phyloP scores from a whole-genome alignment of 73 alveolate genomes.

The Symbiodinium pilosum region DNA sequence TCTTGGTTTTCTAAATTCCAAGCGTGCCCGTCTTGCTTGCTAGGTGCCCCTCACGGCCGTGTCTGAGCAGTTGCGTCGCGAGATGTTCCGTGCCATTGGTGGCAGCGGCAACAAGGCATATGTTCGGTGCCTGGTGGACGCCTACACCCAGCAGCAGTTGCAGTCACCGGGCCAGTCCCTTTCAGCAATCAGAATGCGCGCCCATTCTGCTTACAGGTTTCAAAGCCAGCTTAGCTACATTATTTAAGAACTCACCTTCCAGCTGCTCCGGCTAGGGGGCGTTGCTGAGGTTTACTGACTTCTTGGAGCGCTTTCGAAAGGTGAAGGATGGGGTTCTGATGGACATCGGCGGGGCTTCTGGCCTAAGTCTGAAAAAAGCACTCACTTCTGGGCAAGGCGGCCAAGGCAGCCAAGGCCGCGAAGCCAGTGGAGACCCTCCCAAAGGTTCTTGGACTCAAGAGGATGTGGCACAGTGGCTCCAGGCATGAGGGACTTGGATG shows the following conservation, averaged over 20 bases:
- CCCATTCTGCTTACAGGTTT: too few species aligned
- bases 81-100: slow-evolving; percentile 39
- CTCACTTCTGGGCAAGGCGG: neutral
- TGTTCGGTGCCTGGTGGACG: slow-evolving; percentile 32
- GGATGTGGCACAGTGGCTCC: slow-evolving; percentile 51
- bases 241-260: too few species aligned
- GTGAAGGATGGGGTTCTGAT: slow-evolving; percentile 24
- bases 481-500: neutral
- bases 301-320: slow-evolving; percentile 66
- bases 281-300: too few species aligned
- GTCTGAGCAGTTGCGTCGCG: slow-evolving; percentile 53
- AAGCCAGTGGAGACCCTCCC: neutral
- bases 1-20: too few species aligned
- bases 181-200: too few species aligned
- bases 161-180: slow-evolving; percentile 16
- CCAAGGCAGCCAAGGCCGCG: neutral
- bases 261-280: too few species aligned
- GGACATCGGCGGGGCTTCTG: slow-evolving; percentile 93
- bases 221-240: too few species aligned
- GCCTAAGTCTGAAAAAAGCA: neutral
- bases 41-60: slow-evolving; percentile 77
- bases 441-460: slow-evolving; percentile 31
- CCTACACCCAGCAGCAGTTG: slow-evolving; percentile 32
- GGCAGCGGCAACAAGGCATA: slow-evolving; percentile 26
- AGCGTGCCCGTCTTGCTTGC: too few species aligned